These are phyloP conservation scores for Penicillium roqueforti DNA, from an alignment of 495 filamentous ascomycete species.

Conservation along the genomic window DNA sequence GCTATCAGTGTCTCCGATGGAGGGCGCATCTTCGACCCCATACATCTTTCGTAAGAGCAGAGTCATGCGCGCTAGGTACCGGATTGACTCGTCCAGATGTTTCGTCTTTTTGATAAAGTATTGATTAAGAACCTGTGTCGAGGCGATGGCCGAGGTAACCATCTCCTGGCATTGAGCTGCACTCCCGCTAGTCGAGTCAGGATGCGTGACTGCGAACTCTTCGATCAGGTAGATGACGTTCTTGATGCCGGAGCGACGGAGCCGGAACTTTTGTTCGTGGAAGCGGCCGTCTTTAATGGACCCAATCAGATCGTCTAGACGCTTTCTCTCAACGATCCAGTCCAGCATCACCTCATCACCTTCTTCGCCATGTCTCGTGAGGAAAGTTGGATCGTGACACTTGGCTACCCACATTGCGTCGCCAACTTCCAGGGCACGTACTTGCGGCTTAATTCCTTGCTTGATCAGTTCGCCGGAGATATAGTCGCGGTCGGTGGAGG, in stretches of 20 bases:
- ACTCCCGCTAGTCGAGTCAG: conserved; percentile 27
- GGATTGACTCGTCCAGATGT: conserved; percentile 75
- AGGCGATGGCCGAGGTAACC: conserved; percentile 70
- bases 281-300: conserved; percentile 83
- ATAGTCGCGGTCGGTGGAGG: conserved; percentile 74
- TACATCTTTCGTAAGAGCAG: conserved; percentile 62
- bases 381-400: conserved; percentile 53
- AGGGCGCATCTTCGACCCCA: conserved; percentile 39
- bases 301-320: conserved; percentile 72
- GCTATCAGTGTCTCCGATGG: conserved; percentile 8
- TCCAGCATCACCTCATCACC: conserved; percentile 75
- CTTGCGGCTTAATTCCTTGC: conserved; percentile 59
- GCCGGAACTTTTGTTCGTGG: conserved; percentile 80
- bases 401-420: conserved; percentile 82
- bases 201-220: conserved; percentile 55
- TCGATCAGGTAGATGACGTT: conserved; percentile 83
- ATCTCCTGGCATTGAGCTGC: conserved; percentile 57
- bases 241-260: conserved; percentile 64
- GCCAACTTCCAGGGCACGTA: conserved; percentile 66
- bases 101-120: conserved; percentile 77
- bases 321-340: conserved; percentile 79
- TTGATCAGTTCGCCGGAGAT: conserved; percentile 68
- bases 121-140: conserved; percentile 75
- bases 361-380: conserved; percentile 55
- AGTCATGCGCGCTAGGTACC: conserved; percentile 74